Evolutionary conservation across 2,329 filamentous ascomycete species (phyloP).

Genomic region (Penicillium sp.): DNA sequence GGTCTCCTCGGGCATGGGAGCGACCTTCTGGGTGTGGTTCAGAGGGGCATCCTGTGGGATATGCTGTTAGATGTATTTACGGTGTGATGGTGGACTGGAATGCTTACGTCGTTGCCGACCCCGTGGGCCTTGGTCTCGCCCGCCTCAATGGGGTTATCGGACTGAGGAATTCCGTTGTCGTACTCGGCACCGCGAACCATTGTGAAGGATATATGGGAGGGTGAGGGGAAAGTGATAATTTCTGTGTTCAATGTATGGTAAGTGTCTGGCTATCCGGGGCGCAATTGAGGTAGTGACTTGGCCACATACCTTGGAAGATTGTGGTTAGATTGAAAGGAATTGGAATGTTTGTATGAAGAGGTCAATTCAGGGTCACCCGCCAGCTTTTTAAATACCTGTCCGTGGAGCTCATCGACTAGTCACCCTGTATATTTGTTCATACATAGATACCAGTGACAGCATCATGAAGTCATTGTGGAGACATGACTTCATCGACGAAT

Average conservation of each 20-base stretch:
- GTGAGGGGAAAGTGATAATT: not conserved
- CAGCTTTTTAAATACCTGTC: conserved; percentile 5
- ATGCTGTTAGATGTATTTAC: conserved; percentile 4
- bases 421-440: not conserved
- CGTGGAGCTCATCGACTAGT: not conserved
- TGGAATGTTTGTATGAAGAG: not conserved
- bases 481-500: conserved; percentile 30
- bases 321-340: not conserved
- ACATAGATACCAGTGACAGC: conserved; percentile 23
- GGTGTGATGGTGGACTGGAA: not conserved
- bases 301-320: not conserved
- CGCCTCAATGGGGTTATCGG: conserved; percentile 40
- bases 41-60: conserved; percentile 27
- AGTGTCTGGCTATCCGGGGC: not conserved
- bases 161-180: conserved; percentile 38
- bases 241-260: not conserved
- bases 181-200: conserved; percentile 45
- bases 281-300: not conserved
- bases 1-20: conserved; percentile 36
- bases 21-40: conserved; percentile 33
- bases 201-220: conserved; percentile 16
- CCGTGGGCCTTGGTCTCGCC: conserved; percentile 38
- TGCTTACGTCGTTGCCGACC: conserved; percentile 30
- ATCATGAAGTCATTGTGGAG: conserved; percentile 34
- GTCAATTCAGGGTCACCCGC: not conserved